Evolutionary conservation across 768 basidiomycete genomes (phyloP).

Genomic region (Lyophyllum semitale): DNA sequence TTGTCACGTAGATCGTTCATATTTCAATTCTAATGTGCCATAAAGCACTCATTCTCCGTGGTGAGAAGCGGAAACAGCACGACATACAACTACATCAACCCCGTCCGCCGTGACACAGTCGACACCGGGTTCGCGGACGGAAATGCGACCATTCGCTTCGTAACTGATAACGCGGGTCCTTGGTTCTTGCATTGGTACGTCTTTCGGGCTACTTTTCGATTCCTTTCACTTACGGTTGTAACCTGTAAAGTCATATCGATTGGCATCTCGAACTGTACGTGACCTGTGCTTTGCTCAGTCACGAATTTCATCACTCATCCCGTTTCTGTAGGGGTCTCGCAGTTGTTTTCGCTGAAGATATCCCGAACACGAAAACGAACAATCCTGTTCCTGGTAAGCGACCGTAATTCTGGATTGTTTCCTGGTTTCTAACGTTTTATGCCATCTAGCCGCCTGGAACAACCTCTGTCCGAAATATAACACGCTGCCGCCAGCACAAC

Average conservation of each 20-base stretch:
- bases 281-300: background rate
- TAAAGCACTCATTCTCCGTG: constrained; percentile 32
- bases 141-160: constrained; percentile 1
- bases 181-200: constrained; percentile 27
- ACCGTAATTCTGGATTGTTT: background rate
- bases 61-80: constrained; percentile 33
- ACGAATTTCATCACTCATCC: background rate
- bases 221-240: background rate
- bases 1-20: background rate
- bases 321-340: constrained; percentile 24
- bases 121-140: constrained; percentile 29
- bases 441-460: constrained; percentile 29
- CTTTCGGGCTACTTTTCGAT: background rate
- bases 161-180: constrained; percentile 13
- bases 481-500: constrained; percentile 3
- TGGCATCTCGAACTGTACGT: constrained; percentile 39
- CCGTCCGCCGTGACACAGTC: constrained; percentile 53
- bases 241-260: constrained; percentile 30
- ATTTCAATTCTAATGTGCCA: background rate
- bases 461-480: constrained; percentile 33
- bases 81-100: constrained; percentile 24
- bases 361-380: constrained; percentile 14
- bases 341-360: constrained; percentile 36
- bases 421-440: background rate
- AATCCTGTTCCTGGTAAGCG: constrained; percentile 23